Evolutionary conservation across 305 asterid genomes (phyloP).

Genomic region (Fraxinus greggii): DNA sequence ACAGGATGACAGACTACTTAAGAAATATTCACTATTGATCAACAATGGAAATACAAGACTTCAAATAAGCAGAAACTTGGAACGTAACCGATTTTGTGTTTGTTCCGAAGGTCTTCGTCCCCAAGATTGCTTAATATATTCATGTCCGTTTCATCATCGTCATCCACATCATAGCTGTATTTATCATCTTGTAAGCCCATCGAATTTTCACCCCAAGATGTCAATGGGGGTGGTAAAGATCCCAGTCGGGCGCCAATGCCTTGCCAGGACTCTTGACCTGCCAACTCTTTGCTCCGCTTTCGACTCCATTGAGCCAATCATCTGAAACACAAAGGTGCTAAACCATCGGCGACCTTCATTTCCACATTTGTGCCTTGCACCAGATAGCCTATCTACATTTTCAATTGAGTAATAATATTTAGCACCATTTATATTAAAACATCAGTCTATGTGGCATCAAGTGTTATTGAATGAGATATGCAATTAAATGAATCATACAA

Average conservation of each 20-base stretch:
- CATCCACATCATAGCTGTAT: conserved; percentile 29
- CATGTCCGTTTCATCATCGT: conserved; percentile 34
- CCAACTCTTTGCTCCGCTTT: conserved; percentile 54
- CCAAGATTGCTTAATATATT: conserved; percentile 43
- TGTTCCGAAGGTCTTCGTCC: conserved; percentile 27
- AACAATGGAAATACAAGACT: not conserved
- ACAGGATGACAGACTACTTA: not conserved
- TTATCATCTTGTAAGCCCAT: conserved; percentile 40
- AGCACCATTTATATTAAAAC: too few relatives aligned
- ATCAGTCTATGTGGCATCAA: not conserved
- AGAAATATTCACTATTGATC: not conserved
- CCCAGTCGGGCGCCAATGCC: conserved; percentile 54
- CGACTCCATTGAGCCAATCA: conserved; percentile 62
- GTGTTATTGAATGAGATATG: too few relatives aligned
- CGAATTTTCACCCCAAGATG: conserved; percentile 81
- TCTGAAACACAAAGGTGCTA: conserved; percentile 74
- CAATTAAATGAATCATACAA: too few relatives aligned
- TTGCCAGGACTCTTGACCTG: conserved; percentile 53
- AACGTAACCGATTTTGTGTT: not conserved
- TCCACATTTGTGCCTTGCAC: conserved; percentile 43
- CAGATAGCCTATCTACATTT: conserved; percentile 51
- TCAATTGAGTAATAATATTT: conserved; percentile 19
- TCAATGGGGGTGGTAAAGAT: conserved; percentile 53
- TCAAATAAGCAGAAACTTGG: not conserved
- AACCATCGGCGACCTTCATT: conserved; percentile 54